Base-by-base conservation (phyloP, 352 stramenopile species). In the Phytophthora palmivora region DNA sequence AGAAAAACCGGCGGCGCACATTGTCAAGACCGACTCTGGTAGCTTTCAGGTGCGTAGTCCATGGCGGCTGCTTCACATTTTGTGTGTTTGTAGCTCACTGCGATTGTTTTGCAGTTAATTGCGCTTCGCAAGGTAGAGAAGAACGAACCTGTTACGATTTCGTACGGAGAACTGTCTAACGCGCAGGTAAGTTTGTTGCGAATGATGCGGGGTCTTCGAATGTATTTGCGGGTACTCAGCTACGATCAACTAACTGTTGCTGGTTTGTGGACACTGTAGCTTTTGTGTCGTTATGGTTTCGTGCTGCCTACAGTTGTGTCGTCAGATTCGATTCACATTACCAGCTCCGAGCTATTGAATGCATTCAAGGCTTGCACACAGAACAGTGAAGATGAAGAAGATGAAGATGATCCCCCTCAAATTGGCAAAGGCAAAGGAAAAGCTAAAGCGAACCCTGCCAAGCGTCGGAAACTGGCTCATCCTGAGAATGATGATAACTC, bases 221-320 rank as follows among this genome's bases (percentile, higher is more conserved):
- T 2, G 18, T 48, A 11, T 52, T 12, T 33, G 14, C n/a, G 32
- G 28, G n/a, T 53, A 1, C 6, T 28, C 24, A 28, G 24, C 24
- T 28, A 28, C 7, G 8, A 19, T 21, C 12, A 6, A 46, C 41
- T 46, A 45, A 55, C 16, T 37, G 15, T 11, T 49, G 32, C 22
- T 38, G 14, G 8, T 34, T 33, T 62, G 19, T 41, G 12, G 33
- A 37, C 36, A 9, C 38, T 18, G 28, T 42, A 72, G 83, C 61
- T 92, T 12, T 58, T 92, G 32, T 92, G 84, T 26, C 75, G 79
- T 26, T 92, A 92, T 41, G 79, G 84, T 9, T 92, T 92, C 52
- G 80, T 87, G 18, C 63, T 91, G 21, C 63, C 73, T 6, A 56
- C 61, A 14, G 38, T 66, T 19, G 58, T 72, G 16, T 33, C 78